Base-by-base conservation (phyloP, 805 yeast species). In the Teunomyces cretensis region DNA sequence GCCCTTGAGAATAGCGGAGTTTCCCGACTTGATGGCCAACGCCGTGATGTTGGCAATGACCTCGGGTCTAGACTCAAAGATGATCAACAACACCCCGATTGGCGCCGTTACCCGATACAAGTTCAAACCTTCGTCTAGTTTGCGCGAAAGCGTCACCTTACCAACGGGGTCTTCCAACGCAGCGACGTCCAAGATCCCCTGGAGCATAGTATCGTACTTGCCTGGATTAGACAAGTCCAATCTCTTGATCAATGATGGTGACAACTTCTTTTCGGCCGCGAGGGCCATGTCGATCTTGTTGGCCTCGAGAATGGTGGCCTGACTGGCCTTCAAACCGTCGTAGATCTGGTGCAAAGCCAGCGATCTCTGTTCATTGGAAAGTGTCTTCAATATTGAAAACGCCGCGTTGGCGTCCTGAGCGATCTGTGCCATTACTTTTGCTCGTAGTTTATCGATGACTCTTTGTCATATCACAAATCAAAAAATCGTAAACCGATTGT, bases 21-120 rank as follows among this genome's bases (percentile, higher is more conserved):
- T 94, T 39, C 97, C 98, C 1, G 97, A 89, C 65, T 95, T 94
- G 62, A 94, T 84, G 14, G 98, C 96, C 57, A 94, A 75, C 0
- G 99, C 94, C 11, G 97, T 86, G 58, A 94, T 94, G 62, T 94
- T 95, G 44, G 99, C 99, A 71, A 94, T 94, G 9, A 94, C 99
- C 64, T 94, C 99, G 31, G 99, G 99, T 59, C 99, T 80, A 26
- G 96, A 82, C 67, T 94, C 99, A 64, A 94, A 94, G 44, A 94
- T 95, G 38, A 94, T 90, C 49, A 94, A 73, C 37, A 94, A 67
- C 0, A 89, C 97, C 14, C 99, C 99, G 4, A 94, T 90, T 11
- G 99, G 99, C 22, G 96, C 87, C 4, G 96, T 85, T 9, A 92
- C 76, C 60, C 96, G 75, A 65, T 82, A 86, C 48, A 94, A 70